A percentile compares a stretch with the other conserved stretches of the same genome.
Conservation (phyloP, 345 rosid species). For the Pistacia integerrima region DNA sequence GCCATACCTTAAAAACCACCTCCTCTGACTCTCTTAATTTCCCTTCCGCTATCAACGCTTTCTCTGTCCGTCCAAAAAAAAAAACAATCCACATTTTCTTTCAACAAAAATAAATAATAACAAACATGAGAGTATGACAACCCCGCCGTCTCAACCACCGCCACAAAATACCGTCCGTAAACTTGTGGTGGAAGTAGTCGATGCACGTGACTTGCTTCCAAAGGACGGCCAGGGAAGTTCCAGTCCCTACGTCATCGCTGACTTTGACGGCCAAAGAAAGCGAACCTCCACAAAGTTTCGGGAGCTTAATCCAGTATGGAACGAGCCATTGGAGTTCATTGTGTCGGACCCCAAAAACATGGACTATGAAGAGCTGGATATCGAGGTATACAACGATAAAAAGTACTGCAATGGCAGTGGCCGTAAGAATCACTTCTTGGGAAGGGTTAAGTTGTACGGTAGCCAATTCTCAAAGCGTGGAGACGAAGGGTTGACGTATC, state of each 20-base stretch:
- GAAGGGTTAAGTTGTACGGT: conserved; percentile 85
- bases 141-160: conserved; percentile 38
- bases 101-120: not conserved
- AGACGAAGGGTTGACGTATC: conserved; percentile 78
- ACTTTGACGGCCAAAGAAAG: conserved; percentile 79
- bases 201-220: conserved; percentile 85
- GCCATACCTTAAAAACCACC: not conserved
- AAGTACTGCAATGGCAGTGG: conserved; percentile 72
- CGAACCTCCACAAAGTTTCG: conserved; percentile 72
- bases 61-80: not conserved
- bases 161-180: conserved; percentile 45
- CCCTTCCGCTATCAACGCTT: conserved; percentile 35
- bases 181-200: conserved; percentile 68
- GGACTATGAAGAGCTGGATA: conserved; percentile 73
- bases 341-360: conserved; percentile 78
- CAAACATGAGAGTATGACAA: conserved; percentile 37
- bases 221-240: conserved; percentile 98
- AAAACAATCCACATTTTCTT: not conserved
- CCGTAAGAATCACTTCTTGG: conserved; percentile 88
- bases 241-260: conserved; percentile 78
- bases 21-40: not conserved
- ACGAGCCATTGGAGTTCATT: conserved; percentile 75
- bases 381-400: conserved; percentile 87
- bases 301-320: conserved; percentile 88
- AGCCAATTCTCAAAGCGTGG: conserved; percentile 73